These are phyloP conservation scores for Alternaria arborescens DNA, from an alignment of 2,329 filamentous ascomycete genomes.

Conservation along the genomic window DNA sequence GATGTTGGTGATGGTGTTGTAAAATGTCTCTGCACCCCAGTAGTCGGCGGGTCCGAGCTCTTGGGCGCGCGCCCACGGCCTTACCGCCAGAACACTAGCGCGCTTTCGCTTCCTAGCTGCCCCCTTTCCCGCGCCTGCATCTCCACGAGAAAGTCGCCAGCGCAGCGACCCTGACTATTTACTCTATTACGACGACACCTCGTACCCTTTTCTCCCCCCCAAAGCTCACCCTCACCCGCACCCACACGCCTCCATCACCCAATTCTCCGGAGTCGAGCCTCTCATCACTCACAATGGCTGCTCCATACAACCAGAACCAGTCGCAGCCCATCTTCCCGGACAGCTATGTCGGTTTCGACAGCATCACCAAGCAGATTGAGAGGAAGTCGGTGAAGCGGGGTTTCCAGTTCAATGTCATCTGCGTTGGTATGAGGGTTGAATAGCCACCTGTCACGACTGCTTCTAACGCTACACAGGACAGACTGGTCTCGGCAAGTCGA, in stretches of 20 bases:
- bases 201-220: conserved; percentile 22
- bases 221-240: conserved; percentile 11
- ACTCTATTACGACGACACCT: conserved; percentile 30
- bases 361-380: conserved; percentile 99
- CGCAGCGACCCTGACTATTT: conserved; percentile 46
- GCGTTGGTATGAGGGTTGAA: conserved; percentile 77
- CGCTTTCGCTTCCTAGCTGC: conserved; percentile 50
- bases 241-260: conserved; percentile 15
- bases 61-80: conserved; percentile 26
- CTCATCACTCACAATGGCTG: conserved; percentile 63
- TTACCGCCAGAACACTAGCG: conserved; percentile 41
- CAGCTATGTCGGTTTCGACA: conserved; percentile 99
- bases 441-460: no score
- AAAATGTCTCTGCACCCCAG: conserved; percentile 33
- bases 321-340: conserved; percentile 76
- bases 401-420: conserved; percentile 99
- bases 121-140: conserved; percentile 51
- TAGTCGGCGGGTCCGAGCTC: conserved; percentile 23
- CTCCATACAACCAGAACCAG: conserved; percentile 70
- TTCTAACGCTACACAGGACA: conserved; percentile 70
- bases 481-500: conserved; percentile 98
- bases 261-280: conserved; percentile 33
- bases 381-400: conserved; percentile 99
- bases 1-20: conserved; percentile 37
- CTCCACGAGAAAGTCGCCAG: conserved; percentile 50